Percentiles rank a stretch among this genome's conserved stretches.
Conservation (phyloP, 1,284 basidiomycete genomes). For the Papiliotrema nemorosa region DNA sequence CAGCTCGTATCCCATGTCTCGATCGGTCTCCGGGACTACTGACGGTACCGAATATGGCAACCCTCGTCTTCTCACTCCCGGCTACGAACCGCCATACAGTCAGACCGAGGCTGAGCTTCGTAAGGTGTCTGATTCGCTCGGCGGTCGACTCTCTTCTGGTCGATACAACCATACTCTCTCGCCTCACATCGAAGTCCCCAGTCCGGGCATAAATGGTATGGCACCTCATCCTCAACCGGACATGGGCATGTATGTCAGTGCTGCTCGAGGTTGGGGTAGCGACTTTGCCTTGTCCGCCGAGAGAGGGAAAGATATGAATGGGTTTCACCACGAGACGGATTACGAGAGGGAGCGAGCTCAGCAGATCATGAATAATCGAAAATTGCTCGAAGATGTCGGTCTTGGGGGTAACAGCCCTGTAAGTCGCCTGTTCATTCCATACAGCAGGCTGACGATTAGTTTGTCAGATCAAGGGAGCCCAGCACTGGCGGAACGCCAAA, state of each 20-base stretch:
- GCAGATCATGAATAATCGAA: conserved; percentile 37
- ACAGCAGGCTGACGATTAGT: not conserved
- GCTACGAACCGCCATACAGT: conserved; percentile 14
- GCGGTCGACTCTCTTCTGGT: conserved; percentile 1
- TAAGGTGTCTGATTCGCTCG: conserved; percentile 34
- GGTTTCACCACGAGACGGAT: conserved; percentile 22
- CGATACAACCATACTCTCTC: conserved; percentile 1
- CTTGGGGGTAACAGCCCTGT: conserved; percentile 21
- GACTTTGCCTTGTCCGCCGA: conserved; percentile 25
- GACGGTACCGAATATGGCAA: conserved; percentile 16
- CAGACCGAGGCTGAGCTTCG: conserved; percentile 26
- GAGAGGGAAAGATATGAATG: conserved; percentile 16
- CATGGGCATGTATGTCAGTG: conserved; percentile 14
- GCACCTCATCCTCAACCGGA: conserved; percentile 29
- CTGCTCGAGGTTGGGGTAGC: conserved; percentile 6
- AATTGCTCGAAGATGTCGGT: conserved; percentile 38
- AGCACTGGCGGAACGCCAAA: not conserved
- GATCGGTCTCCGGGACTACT: conserved; percentile 33
- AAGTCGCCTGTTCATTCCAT: conserved; percentile 5
- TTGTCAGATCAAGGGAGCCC: conserved; percentile 7
- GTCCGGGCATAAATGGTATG: conserved; percentile 1
- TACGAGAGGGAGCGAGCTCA: conserved; percentile 39
- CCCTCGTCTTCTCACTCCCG: conserved; percentile 32
- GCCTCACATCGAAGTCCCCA: conserved; percentile 1
- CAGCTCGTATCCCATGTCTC: conserved; percentile 33